A percentile compares a stretch with the other conserved stretches of the same genome.
phyloP scores from a whole-genome alignment of 2,329 filamentous ascomycete genomes.

The Colletotrichum sp. region DNA sequence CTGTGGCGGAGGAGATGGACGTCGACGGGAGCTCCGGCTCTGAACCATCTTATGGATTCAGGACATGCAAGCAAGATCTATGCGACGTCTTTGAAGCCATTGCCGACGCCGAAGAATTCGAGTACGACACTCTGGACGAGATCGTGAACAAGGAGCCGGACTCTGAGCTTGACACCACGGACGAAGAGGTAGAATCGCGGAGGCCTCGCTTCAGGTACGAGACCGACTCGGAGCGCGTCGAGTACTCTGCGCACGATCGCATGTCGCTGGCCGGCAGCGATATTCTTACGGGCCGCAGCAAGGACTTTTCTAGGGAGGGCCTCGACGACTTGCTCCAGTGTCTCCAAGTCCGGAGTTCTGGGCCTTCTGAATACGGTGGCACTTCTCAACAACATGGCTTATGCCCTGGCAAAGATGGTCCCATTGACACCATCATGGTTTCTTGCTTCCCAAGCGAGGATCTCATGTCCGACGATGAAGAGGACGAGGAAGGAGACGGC shows the following conservation, averaged over 20 bases:
- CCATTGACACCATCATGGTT: not conserved
- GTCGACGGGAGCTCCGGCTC: not conserved
- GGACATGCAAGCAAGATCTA: not conserved
- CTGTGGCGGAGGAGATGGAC: not conserved
- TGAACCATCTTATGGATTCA: not conserved
- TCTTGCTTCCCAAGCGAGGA: not conserved
- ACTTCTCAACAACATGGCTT: not conserved
- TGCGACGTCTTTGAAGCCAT: not conserved
- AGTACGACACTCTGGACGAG: not conserved
- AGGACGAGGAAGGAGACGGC: not conserved
- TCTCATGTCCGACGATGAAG: not conserved
- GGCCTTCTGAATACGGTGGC: not conserved
- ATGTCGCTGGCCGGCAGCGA: not conserved
- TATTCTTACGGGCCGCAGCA: not conserved
- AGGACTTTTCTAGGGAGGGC: not conserved
- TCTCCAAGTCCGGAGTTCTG: not conserved
- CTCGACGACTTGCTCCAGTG: not conserved
- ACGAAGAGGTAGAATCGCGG: not conserved
- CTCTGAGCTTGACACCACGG: not conserved
- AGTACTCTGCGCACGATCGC: not conserved
- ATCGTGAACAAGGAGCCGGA: not conserved
- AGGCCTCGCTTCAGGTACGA: not conserved
- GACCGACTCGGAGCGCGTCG: not conserved
- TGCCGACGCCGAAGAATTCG: not conserved
- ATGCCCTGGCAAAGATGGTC: not conserved